These are phyloP conservation scores for Trichoderma breve DNA, from an alignment of 2,329 filamentous ascomycete species.

Conservation along the genomic window DNA sequence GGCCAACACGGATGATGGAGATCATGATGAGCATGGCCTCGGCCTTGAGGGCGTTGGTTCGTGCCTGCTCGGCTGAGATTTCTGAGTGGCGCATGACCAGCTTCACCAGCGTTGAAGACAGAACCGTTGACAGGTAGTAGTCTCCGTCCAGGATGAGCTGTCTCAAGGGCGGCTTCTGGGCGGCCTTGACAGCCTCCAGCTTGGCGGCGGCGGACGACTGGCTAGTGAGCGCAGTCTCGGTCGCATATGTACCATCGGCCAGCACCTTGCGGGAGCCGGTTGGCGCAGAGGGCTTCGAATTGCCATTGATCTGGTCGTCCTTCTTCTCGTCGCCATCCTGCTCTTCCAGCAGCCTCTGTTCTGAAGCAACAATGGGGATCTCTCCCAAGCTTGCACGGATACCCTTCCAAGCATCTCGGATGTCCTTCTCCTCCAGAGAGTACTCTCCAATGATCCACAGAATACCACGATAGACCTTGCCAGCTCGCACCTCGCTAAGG, in stretches of 20 bases:
- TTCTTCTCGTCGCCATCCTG: constrained; percentile 68
- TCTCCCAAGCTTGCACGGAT: constrained; percentile 92
- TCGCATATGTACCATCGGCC: constrained; percentile 95
- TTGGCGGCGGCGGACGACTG: constrained; percentile 86
- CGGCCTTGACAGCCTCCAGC: constrained; percentile 93
- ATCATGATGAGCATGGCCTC: constrained; percentile 99
- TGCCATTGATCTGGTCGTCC: constrained; percentile 71
- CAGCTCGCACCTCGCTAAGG: constrained; percentile 86
- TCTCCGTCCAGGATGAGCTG: constrained; percentile 96
- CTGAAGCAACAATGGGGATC: constrained; percentile 93
- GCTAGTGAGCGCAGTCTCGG: constrained; percentile 92
- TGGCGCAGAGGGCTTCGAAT: constrained; percentile 71
- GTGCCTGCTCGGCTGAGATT: constrained; percentile 78
- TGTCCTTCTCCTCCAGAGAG: constrained; percentile 88
- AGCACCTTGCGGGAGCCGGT: constrained; percentile 87
- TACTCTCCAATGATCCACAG: constrained; percentile 99
- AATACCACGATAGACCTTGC: constrained; percentile 95
- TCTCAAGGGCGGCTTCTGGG: constrained; percentile 90
- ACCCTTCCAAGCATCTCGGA: constrained; percentile 93
- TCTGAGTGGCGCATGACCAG: constrained; percentile 96
- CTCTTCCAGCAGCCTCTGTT: constrained; percentile 87
- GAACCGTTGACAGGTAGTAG: constrained; percentile 90
- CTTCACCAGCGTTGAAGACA: constrained; percentile 95
- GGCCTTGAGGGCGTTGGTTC: constrained; percentile 89
- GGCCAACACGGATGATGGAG: constrained; percentile 93